Evolutionary conservation across 257 asterid genomes (phyloP).

Genomic region (Linderniella brevidens): DNA sequence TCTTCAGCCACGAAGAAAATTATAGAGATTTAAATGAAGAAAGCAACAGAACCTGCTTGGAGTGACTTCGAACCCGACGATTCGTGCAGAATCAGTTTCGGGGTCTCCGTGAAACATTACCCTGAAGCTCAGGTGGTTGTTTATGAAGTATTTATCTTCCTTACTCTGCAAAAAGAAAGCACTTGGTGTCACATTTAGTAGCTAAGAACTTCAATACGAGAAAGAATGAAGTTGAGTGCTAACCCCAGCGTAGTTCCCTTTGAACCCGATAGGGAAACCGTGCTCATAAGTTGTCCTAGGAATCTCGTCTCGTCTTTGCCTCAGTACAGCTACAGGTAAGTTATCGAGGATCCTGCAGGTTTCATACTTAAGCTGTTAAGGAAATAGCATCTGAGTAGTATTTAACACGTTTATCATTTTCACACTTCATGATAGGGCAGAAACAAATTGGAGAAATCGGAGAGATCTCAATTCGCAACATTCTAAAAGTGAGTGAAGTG

Average conservation of each 20-base stretch:
- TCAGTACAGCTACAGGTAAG: constrained; percentile 77
- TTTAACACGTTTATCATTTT: too few relatives aligned
- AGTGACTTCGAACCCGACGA: constrained; percentile 81
- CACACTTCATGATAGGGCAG: too few relatives aligned
- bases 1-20: too few relatives aligned
- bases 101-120: constrained; percentile 77
- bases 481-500: constrained; percentile 6
- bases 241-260: constrained; percentile 86
- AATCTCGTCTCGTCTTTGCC: constrained; percentile 70
- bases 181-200: constrained; percentile 10
- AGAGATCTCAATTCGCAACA: background rate
- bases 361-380: too few relatives aligned
- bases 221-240: constrained; percentile 16
- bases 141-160: constrained; percentile 73
- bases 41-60: constrained; percentile 42
- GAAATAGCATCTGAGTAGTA: too few relatives aligned
- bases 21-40: too few relatives aligned
- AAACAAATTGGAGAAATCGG: too few relatives aligned
- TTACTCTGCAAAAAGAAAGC: constrained; percentile 44
- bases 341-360: constrained; percentile 74
- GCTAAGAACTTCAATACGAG: constrained; percentile 11
- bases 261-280: constrained; percentile 86
- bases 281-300: constrained; percentile 64
- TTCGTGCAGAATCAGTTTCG: constrained; percentile 66
- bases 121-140: constrained; percentile 85